Base-by-base conservation (phyloP, 768 basidiomycete genomes). In the Phlebiopsis gigantea region DNA sequence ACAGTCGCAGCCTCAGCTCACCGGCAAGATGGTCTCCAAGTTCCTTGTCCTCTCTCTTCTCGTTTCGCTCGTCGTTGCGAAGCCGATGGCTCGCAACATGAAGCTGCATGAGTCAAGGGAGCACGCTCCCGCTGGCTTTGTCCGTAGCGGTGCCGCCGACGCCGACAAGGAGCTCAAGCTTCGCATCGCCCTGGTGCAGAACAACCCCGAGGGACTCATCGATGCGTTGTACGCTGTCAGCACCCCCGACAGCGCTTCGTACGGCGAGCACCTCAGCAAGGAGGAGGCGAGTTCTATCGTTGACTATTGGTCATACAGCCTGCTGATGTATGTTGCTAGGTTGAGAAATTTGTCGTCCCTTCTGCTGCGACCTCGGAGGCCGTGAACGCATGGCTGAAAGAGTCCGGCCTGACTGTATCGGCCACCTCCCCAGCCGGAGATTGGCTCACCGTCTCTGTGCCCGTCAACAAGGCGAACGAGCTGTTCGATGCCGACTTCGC, bases 401-500 rank as follows among this genome's bases (percentile, higher is more conserved):
- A 63, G 51, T 63, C 67, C 53, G 59, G 58, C 53, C 34, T 70
- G 53, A 62, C 57, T 12, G 59, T 65, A 14, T 45, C 58, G 46
- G 58, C n/a, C 5, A 17, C n/a, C 17, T 31, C 50, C n/a, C 31
- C 50, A n/a, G 50, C 50, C 21, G 67, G 68, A 15, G 69, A 70
- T 56, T 68, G 66, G 50, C 50, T 51, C 50, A 48, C 26, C 14
- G 29, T 63, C 51, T 52, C 59, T 22, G 58, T 68, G 9, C 61
- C 66, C 9, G 67, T 68, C 29, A 61, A 61, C 56, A 56, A 67
- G 51, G 68, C 67, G 17, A 68, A 69, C 54, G 59, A 61, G 8
- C 58, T 69, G 9, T 48, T 72, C 50, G 65, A 65, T 46, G 63
- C 69, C 26, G 54, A 69, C 25, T 72, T 69, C 62, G 54, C 62